These are phyloP conservation scores for Hypericum androsaemum DNA, from an alignment of 345 rosid species.

Conservation along the genomic window DNA sequence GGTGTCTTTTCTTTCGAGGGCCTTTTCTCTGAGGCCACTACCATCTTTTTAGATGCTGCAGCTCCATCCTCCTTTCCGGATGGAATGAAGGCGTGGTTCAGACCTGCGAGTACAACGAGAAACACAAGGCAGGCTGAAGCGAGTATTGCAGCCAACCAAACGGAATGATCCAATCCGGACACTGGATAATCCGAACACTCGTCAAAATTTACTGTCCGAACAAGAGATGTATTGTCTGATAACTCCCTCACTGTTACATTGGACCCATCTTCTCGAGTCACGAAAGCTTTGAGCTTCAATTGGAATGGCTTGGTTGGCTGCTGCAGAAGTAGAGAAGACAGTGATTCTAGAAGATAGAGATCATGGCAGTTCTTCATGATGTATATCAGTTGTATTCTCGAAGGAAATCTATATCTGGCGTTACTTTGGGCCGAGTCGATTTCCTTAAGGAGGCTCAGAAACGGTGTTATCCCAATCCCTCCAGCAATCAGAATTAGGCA, in stretches of 20 bases:
- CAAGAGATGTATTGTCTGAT: constrained; percentile 32
- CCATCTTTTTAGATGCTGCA: constrained; percentile 20
- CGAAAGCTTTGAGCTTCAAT: constrained; percentile 48
- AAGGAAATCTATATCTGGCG: constrained; percentile 29
- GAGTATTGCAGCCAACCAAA: constrained; percentile 33
- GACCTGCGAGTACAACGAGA: constrained; percentile 35
- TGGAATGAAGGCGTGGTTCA: constrained; percentile 42
- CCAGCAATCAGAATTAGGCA: constrained; percentile 66
- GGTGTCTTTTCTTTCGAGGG: constrained; percentile 43
- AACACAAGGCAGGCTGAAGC: constrained; percentile 35
- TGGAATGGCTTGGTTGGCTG: constrained; percentile 26
- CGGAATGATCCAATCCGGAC: constrained; percentile 39
- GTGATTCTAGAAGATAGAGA: constrained; percentile 43
- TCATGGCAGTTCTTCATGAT: constrained; percentile 44
- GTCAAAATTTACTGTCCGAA: constrained; percentile 33
- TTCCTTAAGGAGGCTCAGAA: constrained; percentile 67
- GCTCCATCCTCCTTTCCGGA: constrained; percentile 30
- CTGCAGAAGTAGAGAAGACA: constrained; percentile 38
- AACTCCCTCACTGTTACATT: constrained; percentile 30
- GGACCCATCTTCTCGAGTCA: constrained; percentile 47
- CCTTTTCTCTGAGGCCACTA: constrained; percentile 7
- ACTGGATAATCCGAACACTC: constrained; percentile 31
- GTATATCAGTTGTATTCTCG: constrained; percentile 46
- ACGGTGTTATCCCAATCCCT: constrained; percentile 80
- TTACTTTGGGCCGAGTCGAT: constrained; percentile 27